These are phyloP conservation scores for Fomitopsis pulvina DNA, from an alignment of 768 basidiomycete genomes.

Conservation along the genomic window DNA sequence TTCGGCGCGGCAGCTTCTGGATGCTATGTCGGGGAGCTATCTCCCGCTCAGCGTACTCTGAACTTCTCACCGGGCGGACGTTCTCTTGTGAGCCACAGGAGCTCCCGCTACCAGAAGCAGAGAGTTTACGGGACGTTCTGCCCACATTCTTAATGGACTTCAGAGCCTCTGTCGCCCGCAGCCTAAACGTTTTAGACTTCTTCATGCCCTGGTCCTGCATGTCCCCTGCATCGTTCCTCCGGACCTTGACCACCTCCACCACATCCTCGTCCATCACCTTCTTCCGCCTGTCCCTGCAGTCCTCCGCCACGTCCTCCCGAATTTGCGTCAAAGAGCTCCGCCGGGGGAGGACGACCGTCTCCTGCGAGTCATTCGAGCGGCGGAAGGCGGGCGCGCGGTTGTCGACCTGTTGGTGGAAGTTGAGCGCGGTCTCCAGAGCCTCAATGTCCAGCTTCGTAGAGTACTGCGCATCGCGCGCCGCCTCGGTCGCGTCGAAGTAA, in stretches of 20 bases:
- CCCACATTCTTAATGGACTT: slow-evolving; percentile 30
- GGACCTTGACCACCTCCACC: slow-evolving; percentile 30
- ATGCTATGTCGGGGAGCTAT: slow-evolving; percentile 11
- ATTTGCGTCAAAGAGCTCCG: slow-evolving; percentile 13
- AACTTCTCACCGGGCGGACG: neutral
- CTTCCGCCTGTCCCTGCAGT: slow-evolving; percentile 3
- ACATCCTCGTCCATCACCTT: slow-evolving; percentile 23
- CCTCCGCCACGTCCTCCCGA: slow-evolving; percentile 7
- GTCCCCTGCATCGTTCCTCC: slow-evolving; percentile 19
- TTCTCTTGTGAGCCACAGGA: slow-evolving; percentile 5
- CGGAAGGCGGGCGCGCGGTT: slow-evolving; percentile 25
- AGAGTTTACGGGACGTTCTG: slow-evolving; percentile 12
- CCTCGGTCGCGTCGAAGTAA: slow-evolving; percentile 26
- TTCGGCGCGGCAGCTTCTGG: slow-evolving; percentile 17
- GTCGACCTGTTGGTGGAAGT: slow-evolving; percentile 23
- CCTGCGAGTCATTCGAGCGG: slow-evolving; percentile 21
- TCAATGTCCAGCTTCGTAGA: slow-evolving; percentile 25
- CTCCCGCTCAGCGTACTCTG: slow-evolving; percentile 7
- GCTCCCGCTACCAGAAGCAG: slow-evolving; percentile 2
- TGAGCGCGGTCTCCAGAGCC: slow-evolving; percentile 21
- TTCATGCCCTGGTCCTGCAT: slow-evolving; percentile 16
- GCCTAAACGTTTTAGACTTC: slow-evolving; percentile 28
- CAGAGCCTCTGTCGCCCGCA: slow-evolving; percentile 27
- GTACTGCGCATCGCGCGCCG: slow-evolving; percentile 9
- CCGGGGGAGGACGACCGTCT: slow-evolving; percentile 23